A percentile compares a stretch with the other conserved stretches of the same genome.
Evolutionary conservation across 371 early-diverging fungal species (phyloP).

Genomic region (Mortierella sp.): DNA sequence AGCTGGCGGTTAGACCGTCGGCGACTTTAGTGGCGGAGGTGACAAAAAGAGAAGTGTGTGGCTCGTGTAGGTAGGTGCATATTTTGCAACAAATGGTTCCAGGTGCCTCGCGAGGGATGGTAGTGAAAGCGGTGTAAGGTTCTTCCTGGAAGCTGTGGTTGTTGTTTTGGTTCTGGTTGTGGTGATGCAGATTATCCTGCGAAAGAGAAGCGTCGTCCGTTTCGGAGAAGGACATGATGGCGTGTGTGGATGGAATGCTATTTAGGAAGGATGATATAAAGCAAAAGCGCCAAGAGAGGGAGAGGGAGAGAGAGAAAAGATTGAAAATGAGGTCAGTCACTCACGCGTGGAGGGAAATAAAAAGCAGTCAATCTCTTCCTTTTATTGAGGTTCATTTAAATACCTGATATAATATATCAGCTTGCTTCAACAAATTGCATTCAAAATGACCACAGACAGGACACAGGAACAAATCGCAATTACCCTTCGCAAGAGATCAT

Average conservation of each 20-base stretch:
- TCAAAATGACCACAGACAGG: constrained; percentile 2
- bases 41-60: constrained; percentile 42
- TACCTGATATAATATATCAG: too few relatives aligned
- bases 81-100: constrained; percentile 43
- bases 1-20: constrained; percentile 49
- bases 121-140: constrained; percentile 54
- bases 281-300: constrained; percentile 2
- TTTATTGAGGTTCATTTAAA: neutral
- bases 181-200: constrained; percentile 16
- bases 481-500: constrained; percentile 58
- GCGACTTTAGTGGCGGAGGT: constrained; percentile 49
- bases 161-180: neutral
- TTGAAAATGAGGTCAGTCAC: neutral
- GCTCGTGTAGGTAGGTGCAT: constrained; percentile 35
- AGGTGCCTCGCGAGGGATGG: constrained; percentile 53
- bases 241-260: neutral
- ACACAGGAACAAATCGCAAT: constrained; percentile 36
- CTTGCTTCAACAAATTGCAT: too few relatives aligned
- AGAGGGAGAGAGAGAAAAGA: neutral
- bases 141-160: neutral
- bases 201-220: constrained; percentile 19
- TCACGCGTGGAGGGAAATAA: too few relatives aligned
- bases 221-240: constrained; percentile 40
- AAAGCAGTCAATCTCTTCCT: neutral
- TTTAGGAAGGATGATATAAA: neutral